Evolutionary conservation across 2,329 filamentous ascomycete species (phyloP), one percentile per base, ranked within the genome.

Genomic region (Neophaeococcomyces aloes): DNA sequence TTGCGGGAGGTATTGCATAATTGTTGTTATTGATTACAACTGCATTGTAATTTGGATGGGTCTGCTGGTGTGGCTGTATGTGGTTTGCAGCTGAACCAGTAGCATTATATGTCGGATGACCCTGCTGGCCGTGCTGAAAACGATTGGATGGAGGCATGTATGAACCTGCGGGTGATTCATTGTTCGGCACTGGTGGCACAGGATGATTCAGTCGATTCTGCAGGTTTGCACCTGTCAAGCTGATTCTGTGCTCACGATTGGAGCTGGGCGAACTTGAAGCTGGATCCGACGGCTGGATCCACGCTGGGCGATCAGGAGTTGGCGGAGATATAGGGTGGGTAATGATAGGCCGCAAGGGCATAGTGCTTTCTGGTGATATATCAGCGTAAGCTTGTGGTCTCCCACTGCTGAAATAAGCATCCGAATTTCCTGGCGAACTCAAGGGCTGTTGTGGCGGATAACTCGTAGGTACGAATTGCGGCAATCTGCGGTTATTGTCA

Each of bases 131-230:
- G 4, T 14, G 3, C 18, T 17, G 15, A n/a, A 15, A 21, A 4
- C 31, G 38, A 10, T 10, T 19, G 8, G 14, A 27, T 19, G 37
- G n/a, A 7, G 42, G 23, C 13, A 13, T 29, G 18, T 44, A 38
- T 27, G 15, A 18, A n/a, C 21, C 35, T 23, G 19, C 34, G 8
- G 43, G 36, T 8, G 30, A 39, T 17, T 45, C 29, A n/a, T 38
- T 31, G 11, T 6, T 14, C 13, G 41, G 41, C 5, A 44, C 41
- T 34, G 57, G 57, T 18, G 57, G 58, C n/a, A 57, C 51, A 14
- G 56, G 57, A 45, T 60, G 57, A 41, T 59, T 56, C 17, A 59
- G 48, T 4, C 56, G 53, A 21, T 54, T 55, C 45, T 58, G 57
- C 13, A 59, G 46, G 37, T 59, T 58, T 10, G 54, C 45, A 17